Evolutionary conservation across 2,329 filamentous ascomycete species (phyloP), one percentile per base, ranked within the genome.

Genomic region (Xylaria sp.): DNA sequence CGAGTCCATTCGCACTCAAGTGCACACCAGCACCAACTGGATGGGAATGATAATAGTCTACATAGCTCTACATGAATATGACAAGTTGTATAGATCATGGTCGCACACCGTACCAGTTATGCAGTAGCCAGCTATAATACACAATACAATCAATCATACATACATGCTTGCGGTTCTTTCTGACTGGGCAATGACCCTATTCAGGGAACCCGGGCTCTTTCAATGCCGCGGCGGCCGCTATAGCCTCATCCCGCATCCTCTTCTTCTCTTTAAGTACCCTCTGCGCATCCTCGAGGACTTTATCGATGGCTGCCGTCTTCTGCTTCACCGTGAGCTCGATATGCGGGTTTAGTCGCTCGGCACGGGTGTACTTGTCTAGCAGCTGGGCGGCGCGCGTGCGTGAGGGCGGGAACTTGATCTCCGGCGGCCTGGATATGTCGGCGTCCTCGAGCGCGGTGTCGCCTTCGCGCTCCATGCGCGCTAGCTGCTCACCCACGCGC

Each of bases 371-470:
- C 41, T 63, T 7, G 15, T 69, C 36, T 4, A 75, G 50, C 7
- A 75, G 55, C 55, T 71, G 30, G 3, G 48, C 53, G 12, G 73
- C 74, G 34, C 72, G 71, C 5, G 61, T 32, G 50, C 64, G 67
- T 2, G 5, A 1, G 9, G 66, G 68, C 30, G 70, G 70, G 64
- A 72, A 72, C 32, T n/a, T 15, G 50, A 72, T 63, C 52, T 53
- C 5, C 9, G 32, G 65, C 20, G 62, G 28, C 36, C 36, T 30
- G 2, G 69, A 62, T 6, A 36, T 20, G 59, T 78, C 74, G 15
- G 82, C 78, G 62, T 82, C 76, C 50, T 78, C 72, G 55, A 75
- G 72, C n/a, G 84, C 66, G 12, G 30, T 23, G 9, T 59, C 36
- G 13, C 57, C 65, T n/a, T 65, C 63, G 12, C 61, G 60, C 30